Conservation (phyloP, 169 alveolate genomes). For the Plasmodium inui region DNA sequence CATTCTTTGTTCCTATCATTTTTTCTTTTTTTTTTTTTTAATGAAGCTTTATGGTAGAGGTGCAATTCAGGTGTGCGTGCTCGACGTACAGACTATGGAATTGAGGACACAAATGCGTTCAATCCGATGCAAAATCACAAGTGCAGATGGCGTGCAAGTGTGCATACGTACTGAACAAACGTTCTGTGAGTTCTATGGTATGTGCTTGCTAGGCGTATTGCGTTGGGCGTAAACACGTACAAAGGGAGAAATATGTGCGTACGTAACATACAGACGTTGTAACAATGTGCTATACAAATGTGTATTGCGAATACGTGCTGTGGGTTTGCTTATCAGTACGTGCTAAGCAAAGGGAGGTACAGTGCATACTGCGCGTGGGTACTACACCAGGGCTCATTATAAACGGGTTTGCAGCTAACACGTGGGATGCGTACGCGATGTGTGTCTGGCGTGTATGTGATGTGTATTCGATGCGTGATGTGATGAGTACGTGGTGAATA, state of each 20-base stretch:
- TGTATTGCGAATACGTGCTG: neutral
- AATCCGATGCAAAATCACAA: neutral
- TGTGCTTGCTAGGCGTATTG: neutral
- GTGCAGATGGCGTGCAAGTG: neutral
- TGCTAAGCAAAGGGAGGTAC: neutral
- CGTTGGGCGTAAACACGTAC: neutral
- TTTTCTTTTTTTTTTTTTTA: neutral
- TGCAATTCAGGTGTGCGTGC: neutral
- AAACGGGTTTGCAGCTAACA: neutral
- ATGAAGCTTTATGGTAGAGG: neutral
- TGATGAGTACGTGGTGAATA: neutral
- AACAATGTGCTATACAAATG: neutral
- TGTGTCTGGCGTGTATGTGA: neutral
- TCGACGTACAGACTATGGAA: neutral
- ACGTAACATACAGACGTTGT: neutral
- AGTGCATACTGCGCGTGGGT: neutral
- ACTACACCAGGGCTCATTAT: neutral
- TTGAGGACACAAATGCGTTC: neutral
- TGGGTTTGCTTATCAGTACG: neutral
- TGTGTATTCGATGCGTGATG: neutral
- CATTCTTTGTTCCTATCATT: slow-evolving; percentile 20
- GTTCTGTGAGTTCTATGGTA: neutral
- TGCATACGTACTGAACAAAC: neutral
- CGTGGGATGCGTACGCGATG: neutral
- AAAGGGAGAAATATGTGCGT: neutral